Evolutionary conservation across 495 filamentous ascomycete genomes (phyloP).

Genomic region (Aspergillus baeticus): DNA sequence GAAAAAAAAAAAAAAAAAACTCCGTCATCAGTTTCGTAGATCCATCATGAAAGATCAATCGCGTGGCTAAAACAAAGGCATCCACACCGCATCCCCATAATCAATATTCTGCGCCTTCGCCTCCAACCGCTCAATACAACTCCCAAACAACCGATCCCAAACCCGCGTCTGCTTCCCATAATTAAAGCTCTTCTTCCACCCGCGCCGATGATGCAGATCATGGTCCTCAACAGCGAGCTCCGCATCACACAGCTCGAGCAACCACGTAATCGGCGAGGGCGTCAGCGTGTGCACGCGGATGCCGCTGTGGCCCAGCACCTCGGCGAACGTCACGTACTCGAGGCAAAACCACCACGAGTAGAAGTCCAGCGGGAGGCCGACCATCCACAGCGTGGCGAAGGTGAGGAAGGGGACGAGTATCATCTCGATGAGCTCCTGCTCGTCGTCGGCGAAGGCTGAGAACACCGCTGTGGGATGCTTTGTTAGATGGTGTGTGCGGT

Average conservation of each 20-base stretch:
- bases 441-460: slow-evolving; percentile 34
- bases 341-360: slow-evolving; percentile 45
- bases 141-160: slow-evolving; percentile 41
- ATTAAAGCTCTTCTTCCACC: slow-evolving; percentile 41
- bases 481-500: slow-evolving; percentile 41
- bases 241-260: slow-evolving; percentile 26
- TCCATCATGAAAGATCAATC: no score
- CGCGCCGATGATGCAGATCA: slow-evolving; percentile 40
- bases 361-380: slow-evolving; percentile 40
- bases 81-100: slow-evolving; percentile 28
- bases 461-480: slow-evolving; percentile 40
- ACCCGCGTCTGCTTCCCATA: slow-evolving; percentile 43
- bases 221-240: slow-evolving; percentile 41
- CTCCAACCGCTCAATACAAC: slow-evolving; percentile 33
- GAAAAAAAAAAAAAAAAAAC: no score
- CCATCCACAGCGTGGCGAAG: slow-evolving; percentile 29
- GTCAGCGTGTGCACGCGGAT: slow-evolving; percentile 31
- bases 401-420: slow-evolving; percentile 34
- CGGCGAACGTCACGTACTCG: slow-evolving; percentile 35
- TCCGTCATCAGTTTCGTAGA: no score
- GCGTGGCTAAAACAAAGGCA: slow-evolving; percentile 31
- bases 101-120: slow-evolving; percentile 30
- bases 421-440: slow-evolving; percentile 42
- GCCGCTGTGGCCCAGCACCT: slow-evolving; percentile 37
- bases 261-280: slow-evolving; percentile 31